A percentile compares a stretch with the other conserved stretches of the same genome.
phyloP scores from a whole-genome alignment of 2,329 filamentous ascomycete genomes.

The Paecilomyces dactylethromorphus region DNA sequence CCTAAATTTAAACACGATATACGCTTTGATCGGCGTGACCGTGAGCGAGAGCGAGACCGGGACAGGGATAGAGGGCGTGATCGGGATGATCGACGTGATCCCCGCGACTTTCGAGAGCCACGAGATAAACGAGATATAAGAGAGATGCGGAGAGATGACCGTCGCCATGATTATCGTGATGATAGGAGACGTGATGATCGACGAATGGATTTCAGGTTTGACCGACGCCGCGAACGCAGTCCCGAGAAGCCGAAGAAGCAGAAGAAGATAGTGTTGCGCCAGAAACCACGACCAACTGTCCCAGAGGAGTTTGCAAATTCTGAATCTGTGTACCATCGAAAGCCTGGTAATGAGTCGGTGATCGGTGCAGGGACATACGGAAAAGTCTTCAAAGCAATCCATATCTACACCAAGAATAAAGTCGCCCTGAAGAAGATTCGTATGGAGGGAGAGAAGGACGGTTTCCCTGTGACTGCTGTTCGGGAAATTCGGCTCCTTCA shows the following conservation, averaged over 20 bases:
- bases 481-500: constrained; percentile 97
- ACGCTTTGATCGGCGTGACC: constrained; percentile 37
- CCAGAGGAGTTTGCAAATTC: constrained; percentile 67
- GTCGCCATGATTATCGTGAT: constrained; percentile 33
- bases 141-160: constrained; percentile 31
- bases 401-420: constrained; percentile 66
- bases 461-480: constrained; percentile 93
- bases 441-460: constrained; percentile 99
- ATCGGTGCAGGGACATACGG: constrained; percentile 93
- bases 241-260: constrained; percentile 50
- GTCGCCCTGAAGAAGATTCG: constrained; percentile 97
- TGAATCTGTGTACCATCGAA: constrained; percentile 87
- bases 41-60: constrained; percentile 32
- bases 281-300: constrained; percentile 65
- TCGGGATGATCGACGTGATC: constrained; percentile 23
- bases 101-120: constrained; percentile 25
- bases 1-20: constrained; percentile 35
- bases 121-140: constrained; percentile 24
- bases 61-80: constrained; percentile 8
- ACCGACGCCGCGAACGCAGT: constrained; percentile 45
- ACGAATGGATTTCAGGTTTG: constrained; percentile 26
- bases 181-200: constrained; percentile 32
- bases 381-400: constrained; percentile 89
- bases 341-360: constrained; percentile 95
- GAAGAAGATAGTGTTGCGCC: constrained; percentile 61